A percentile compares a stretch with the other conserved stretches of the same genome.
Evolutionary conservation across 257 asterid species (phyloP).

Genomic region (Nicotiana knightiana): DNA sequence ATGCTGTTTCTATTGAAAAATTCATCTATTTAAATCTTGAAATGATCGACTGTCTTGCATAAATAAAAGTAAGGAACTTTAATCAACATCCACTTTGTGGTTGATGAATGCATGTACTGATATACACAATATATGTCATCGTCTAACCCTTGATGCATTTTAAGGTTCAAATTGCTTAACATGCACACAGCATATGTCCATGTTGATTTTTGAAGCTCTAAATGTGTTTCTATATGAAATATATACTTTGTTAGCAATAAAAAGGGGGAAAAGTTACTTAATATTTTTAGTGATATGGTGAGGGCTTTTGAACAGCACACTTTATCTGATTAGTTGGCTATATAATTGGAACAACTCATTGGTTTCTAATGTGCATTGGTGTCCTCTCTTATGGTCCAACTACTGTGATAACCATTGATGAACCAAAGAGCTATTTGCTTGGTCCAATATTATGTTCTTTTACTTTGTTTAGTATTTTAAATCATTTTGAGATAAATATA

Average conservation of each 20-base stretch:
- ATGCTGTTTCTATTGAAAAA: neutral
- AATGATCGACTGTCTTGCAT: neutral
- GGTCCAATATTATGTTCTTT: neutral
- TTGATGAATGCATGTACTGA: neutral
- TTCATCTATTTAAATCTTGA: neutral
- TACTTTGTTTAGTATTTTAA: neutral
- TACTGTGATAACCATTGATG: neutral
- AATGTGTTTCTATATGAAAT: no score
- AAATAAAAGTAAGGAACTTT: neutral
- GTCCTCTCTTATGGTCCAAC: neutral
- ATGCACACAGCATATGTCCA: no score
- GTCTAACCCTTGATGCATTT: no score
- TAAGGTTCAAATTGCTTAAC: no score
- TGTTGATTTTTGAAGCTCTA: no score
- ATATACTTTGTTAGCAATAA: no score
- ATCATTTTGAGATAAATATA: neutral
- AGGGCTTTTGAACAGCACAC: neutral
- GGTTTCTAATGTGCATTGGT: neutral
- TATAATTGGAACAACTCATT: neutral
- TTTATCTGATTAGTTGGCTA: neutral
- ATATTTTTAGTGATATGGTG: no score
- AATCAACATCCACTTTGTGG: neutral
- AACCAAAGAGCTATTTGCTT: neutral
- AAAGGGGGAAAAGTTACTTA: no score
- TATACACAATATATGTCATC: no score